These are phyloP conservation scores for Lentinula sp. DNA, from an alignment of 768 basidiomycete species.

Conservation along the genomic window DNA sequence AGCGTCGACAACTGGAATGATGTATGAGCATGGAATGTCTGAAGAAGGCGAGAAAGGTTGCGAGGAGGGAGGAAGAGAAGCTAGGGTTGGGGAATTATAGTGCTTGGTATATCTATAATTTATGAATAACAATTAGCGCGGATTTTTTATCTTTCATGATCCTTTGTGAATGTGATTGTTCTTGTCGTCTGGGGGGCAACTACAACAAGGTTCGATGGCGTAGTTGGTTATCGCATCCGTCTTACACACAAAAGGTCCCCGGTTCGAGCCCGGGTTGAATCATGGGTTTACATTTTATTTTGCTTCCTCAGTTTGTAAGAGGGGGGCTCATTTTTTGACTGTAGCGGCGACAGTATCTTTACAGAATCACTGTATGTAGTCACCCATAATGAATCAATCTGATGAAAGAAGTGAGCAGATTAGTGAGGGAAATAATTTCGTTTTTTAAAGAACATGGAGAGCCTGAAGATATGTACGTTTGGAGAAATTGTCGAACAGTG, in stretches of 20 bases:
- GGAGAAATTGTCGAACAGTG: too few species aligned
- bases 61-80: constrained; percentile 15
- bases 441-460: too few species aligned
- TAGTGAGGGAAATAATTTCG: too few species aligned
- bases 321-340: not conserved
- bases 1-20: constrained; percentile 50
- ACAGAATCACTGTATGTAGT: too few species aligned
- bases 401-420: too few species aligned
- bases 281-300: not conserved
- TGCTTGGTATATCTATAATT: constrained; percentile 24
- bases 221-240: constrained; percentile 84
- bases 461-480: too few species aligned
- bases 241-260: constrained; percentile 46
- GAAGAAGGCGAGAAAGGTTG: constrained; percentile 33
- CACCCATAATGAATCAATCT: too few species aligned
- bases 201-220: constrained; percentile 45
- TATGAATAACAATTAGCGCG: constrained; percentile 10
- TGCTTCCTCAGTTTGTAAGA: not conserved
- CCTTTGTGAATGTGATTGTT: not conserved
- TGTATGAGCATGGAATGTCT: constrained; percentile 64
- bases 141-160: constrained; percentile 11
- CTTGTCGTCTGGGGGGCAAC: too few species aligned
- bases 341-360: not conserved
- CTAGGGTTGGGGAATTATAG: constrained; percentile 19
- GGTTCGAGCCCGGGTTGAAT: not conserved